Evolutionary conservation across 305 asterid genomes (phyloP), one percentile per base, ranked within the genome.

Genomic region (Fraxinus xanthoxyloides): DNA sequence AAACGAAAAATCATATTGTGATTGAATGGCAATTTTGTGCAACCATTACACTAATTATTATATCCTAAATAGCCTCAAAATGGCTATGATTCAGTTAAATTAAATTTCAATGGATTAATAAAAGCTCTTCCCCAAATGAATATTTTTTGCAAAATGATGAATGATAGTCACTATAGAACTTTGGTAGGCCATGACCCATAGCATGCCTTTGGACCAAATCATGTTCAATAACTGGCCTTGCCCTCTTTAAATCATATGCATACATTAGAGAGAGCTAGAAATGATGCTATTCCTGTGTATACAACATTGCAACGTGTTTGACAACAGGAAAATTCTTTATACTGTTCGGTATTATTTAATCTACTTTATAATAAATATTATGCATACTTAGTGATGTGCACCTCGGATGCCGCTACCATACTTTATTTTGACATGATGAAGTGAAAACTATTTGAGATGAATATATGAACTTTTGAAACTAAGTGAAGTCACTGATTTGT

Each of bases 121-220:
- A 28, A 67, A 28, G 21, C 74, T 67, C 36, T 13, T 28, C 74
- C 13, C 8, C 5, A 30, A 10, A 30, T 26, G 74, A 30, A 67
- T 28, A 28, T 28, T 28, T 28, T 30, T 12, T 46, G 67, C 75
- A 78, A 80, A 86, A 86, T 86, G 82, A 84, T 83, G 89, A 31
- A 84, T 78, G 30, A 79, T 65, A 70, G 85, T 81, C 84, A 75
- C 85, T 26, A 48, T 48, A 61, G 32, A 63, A 79, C 72, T 23
- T 32, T 78, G 82, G 89, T 86, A 81, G 89, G 89, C 79, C 89
- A 86, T 79, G 65, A 81, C n/a, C 80, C 79, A 81, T 75, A 40
- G 89, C 89, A 86, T 86, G 89, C 89, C 84, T 19, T 74, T 56
- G 72, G 85, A 86, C 87, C 86, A 81, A 83, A 86, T 86, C 83